Conservation (phyloP, 2,329 filamentous ascomycete species). For the Colletotrichum orbiculare region DNA sequence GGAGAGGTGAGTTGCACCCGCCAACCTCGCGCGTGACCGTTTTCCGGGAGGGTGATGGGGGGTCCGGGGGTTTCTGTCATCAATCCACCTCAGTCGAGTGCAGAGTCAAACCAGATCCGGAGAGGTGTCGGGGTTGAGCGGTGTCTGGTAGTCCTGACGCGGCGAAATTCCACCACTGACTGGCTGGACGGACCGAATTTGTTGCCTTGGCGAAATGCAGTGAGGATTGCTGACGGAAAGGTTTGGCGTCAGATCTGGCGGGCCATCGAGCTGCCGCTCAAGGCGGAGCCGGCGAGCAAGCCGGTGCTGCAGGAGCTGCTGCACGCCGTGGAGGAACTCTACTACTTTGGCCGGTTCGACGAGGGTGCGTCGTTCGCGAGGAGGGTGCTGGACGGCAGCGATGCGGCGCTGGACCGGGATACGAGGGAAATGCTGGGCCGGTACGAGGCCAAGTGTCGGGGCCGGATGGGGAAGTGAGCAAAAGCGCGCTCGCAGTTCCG, state of each 20-base stretch:
- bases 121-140: too few relatives aligned
- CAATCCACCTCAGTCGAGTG: too few relatives aligned
- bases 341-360: constrained; percentile 61
- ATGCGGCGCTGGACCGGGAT: constrained; percentile 55
- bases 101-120: too few relatives aligned
- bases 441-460: constrained; percentile 56
- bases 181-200: too few relatives aligned
- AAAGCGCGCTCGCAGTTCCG: neutral
- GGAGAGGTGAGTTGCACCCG: constrained; percentile 59
- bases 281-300: constrained; percentile 51
- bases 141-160: too few relatives aligned
- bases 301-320: constrained; percentile 61
- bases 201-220: too few relatives aligned
- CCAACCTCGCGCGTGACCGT: neutral
- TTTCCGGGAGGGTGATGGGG: too few relatives aligned
- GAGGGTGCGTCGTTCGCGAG: constrained; percentile 57
- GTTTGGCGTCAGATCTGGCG: constrained; percentile 53
- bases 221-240: too few relatives aligned
- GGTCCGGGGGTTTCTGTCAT: too few relatives aligned
- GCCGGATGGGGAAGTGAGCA: constrained; percentile 40
- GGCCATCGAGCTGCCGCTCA: constrained; percentile 54
- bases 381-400: constrained; percentile 46
- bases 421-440: constrained; percentile 51
- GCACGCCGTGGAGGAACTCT: constrained; percentile 68
- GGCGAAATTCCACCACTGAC: too few relatives aligned